These are phyloP conservation scores for Yarrowia yakushimensis DNA, from an alignment of 805 yeast genomes.

Conservation along the genomic window DNA sequence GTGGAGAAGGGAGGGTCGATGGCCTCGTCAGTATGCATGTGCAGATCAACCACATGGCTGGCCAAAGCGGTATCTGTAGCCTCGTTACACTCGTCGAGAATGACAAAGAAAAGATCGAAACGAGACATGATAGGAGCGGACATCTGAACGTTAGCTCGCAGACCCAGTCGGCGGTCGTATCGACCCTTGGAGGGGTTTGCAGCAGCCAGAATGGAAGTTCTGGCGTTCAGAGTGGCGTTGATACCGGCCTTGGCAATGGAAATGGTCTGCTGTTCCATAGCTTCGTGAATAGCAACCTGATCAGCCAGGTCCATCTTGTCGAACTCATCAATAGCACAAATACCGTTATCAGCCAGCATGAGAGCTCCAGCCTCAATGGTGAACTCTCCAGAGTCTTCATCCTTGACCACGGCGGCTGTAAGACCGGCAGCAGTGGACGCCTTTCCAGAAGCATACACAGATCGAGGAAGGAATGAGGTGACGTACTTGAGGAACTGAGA, in stretches of 20 bases:
- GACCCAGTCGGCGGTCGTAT: conserved; percentile 79
- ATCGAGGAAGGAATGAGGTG: conserved; percentile 84
- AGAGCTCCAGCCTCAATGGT: conserved; percentile 98
- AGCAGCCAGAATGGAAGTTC: conserved; percentile 96
- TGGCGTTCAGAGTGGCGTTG: conserved; percentile 94
- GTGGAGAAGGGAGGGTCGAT: conserved; percentile 85
- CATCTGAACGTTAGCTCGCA: conserved; percentile 86
- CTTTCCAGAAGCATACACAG: conserved; percentile 95
- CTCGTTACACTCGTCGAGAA: conserved; percentile 92
- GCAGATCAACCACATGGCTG: conserved; percentile 86
- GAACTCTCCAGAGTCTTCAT: conserved; percentile 94
- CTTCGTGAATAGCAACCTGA: conserved; percentile 98
- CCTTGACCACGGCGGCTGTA: conserved; percentile 96
- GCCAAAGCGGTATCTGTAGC: conserved; percentile 86
- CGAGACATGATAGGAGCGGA: conserved; percentile 99
- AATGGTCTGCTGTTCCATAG: conserved; percentile 99
- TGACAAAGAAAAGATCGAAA: conserved; percentile 91
- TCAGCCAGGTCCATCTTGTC: conserved; percentile 95
- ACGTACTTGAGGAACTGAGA: conserved; percentile 95
- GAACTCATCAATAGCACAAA: conserved; percentile 97
- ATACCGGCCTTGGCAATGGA: conserved; percentile 98
- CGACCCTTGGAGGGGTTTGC: conserved; percentile 98
- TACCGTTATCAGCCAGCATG: conserved; percentile 97
- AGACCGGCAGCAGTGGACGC: conserved; percentile 98
- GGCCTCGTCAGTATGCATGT: conserved; percentile 86